Percentiles rank a stretch among this genome's conserved stretches.
Conservation (phyloP, 2,329 filamentous ascomycete species). For the Rhinocladiella mackenziei region DNA sequence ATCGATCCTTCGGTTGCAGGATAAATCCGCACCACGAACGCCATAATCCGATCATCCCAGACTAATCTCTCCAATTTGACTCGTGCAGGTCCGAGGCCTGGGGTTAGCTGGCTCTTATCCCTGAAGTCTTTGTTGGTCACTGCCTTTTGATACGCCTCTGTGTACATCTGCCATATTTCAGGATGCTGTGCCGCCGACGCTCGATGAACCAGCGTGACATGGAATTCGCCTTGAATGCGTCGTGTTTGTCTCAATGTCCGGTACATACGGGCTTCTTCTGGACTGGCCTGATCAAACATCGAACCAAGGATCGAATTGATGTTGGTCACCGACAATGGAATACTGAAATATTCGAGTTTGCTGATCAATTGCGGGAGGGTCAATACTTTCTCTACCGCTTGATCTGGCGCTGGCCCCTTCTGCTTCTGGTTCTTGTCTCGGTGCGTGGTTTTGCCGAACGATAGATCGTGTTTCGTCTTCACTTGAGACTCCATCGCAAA, state of each 20-base stretch:
- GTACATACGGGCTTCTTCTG: constrained; percentile 64
- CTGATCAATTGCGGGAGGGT: constrained; percentile 29
- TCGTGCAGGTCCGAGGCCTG: constrained; percentile 36
- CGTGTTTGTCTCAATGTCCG: constrained; percentile 66
- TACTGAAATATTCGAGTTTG: constrained; percentile 62
- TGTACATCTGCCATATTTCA: constrained; percentile 72
- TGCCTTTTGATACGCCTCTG: constrained; percentile 50
- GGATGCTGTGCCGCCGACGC: constrained; percentile 58
- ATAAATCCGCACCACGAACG: constrained; percentile 72
- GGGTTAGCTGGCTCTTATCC: constrained; percentile 31
- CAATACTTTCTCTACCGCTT: constrained; percentile 24
- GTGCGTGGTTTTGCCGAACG: constrained; percentile 52
- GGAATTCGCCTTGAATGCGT: constrained; percentile 79
- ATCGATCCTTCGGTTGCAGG: constrained; percentile 46
- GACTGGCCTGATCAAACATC: constrained; percentile 58
- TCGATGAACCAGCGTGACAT: constrained; percentile 89
- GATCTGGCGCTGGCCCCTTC: constrained; percentile 19
- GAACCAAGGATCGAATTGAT: constrained; percentile 61
- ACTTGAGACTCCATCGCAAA: constrained; percentile 69
- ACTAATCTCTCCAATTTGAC: constrained; percentile 65
- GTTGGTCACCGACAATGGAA: constrained; percentile 51
- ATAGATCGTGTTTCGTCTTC: constrained; percentile 69
- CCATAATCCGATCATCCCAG: constrained; percentile 85
- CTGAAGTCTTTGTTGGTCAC: constrained; percentile 29
- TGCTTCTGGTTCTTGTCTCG: constrained; percentile 36